These are phyloP conservation scores for Penicillium canariense DNA, from an alignment of 495 filamentous ascomycete species.

Conservation along the genomic window DNA sequence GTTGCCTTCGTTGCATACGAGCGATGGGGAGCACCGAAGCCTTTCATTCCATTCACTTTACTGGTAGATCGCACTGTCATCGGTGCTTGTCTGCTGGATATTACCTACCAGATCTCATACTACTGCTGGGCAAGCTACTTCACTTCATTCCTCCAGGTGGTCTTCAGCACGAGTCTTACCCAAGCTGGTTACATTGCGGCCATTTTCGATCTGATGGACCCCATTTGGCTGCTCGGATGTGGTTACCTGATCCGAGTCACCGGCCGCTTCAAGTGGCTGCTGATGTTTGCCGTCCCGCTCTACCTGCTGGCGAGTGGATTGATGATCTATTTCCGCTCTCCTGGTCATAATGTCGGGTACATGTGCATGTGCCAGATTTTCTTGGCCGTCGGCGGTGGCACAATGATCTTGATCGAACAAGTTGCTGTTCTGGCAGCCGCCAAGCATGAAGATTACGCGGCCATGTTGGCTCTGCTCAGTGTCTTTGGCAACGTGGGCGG, in stretches of 20 bases:
- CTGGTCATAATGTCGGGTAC: constrained; percentile 56
- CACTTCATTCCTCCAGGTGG: constrained; percentile 65
- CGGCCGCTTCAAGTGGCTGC: constrained; percentile 51
- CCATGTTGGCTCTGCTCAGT: constrained; percentile 39
- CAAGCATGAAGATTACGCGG: constrained; percentile 53
- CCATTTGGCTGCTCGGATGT: constrained; percentile 46
- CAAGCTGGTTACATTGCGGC: constrained; percentile 56
- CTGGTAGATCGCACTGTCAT: constrained; percentile 63
- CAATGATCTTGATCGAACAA: constrained; percentile 61
- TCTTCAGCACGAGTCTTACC: constrained; percentile 54
- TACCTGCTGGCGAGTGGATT: constrained; percentile 56
- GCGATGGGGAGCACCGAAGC: constrained; percentile 47
- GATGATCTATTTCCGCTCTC: constrained; percentile 65
- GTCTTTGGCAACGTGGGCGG: constrained; percentile 63
- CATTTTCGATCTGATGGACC: constrained; percentile 49
- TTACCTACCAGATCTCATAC: constrained; percentile 55
- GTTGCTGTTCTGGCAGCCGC: constrained; percentile 68
- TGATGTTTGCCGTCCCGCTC: constrained; percentile 58
- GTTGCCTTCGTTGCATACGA: constrained; percentile 58
- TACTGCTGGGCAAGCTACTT: constrained; percentile 59
- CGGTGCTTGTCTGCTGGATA: constrained; percentile 56
- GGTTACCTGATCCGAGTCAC: constrained; percentile 54
- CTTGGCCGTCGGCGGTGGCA: constrained; percentile 63
- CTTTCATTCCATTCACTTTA: constrained; percentile 58
- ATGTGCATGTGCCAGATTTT: constrained; percentile 75